phyloP scores from a whole-genome alignment of 305 asterid species.

The Caryopteris hybrid region DNA sequence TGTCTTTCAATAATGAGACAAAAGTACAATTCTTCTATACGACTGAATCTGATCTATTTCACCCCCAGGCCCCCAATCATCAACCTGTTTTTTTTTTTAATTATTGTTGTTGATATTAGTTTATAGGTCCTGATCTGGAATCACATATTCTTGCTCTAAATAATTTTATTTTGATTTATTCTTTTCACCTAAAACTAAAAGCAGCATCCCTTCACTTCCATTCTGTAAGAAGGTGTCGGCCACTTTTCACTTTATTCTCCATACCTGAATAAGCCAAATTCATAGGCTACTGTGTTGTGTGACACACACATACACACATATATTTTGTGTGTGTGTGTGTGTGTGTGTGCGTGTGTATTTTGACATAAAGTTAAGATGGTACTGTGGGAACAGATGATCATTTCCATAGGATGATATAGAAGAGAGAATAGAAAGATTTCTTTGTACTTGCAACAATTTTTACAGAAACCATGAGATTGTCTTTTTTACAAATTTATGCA shows the following conservation, averaged over 20 bases:
- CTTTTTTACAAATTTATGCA: constrained; percentile 25
- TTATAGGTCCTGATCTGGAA: no score
- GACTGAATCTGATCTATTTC: constrained; percentile 37
- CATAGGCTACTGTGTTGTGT: constrained; percentile 6
- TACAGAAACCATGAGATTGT: constrained; percentile 31
- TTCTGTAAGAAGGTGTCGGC: constrained; percentile 63
- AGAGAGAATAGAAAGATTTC: constrained; percentile 31
- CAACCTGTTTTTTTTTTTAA: constrained; percentile 18
- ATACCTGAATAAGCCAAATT: constrained; percentile 41
- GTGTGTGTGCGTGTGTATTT: constrained; percentile 5
- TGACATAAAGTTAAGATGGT: constrained; percentile 18
- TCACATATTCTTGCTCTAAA: no score
- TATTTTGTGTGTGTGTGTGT: neutral
- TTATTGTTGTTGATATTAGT: no score
- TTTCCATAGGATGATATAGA: neutral
- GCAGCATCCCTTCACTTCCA: constrained; percentile 60
- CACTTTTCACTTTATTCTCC: constrained; percentile 88
- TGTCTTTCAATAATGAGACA: constrained; percentile 72
- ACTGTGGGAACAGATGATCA: neutral
- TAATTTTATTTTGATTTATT: constrained; percentile 17
- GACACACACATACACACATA: neutral
- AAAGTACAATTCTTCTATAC: constrained; percentile 49
- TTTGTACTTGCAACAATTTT: constrained; percentile 34
- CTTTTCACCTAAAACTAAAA: constrained; percentile 40
- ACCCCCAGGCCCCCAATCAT: constrained; percentile 26